Conservation (phyloP, 2,329 filamentous ascomycete genomes). For the Hypoxylon sp. region DNA sequence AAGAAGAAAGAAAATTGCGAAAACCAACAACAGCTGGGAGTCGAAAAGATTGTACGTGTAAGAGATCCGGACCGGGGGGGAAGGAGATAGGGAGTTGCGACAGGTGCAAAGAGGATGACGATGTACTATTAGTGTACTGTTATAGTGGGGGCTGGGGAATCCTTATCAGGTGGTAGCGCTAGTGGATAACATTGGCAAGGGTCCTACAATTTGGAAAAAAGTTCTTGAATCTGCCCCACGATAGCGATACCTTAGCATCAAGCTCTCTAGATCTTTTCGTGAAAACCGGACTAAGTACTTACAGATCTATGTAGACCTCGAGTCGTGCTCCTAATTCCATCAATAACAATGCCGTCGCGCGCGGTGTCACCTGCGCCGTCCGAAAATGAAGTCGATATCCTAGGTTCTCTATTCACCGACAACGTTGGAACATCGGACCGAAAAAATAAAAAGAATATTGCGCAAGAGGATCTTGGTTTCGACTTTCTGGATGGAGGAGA, state of each 20-base stretch:
- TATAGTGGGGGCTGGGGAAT: slow-evolving; percentile 11
- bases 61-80: slow-evolving; percentile 16
- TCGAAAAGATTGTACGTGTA: slow-evolving; percentile 7
- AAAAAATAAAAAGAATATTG: slow-evolving; percentile 55
- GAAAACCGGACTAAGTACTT: not conserved
- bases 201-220: slow-evolving; percentile 38
- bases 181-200: slow-evolving; percentile 31
- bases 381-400: slow-evolving; percentile 93
- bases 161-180: slow-evolving; percentile 33
- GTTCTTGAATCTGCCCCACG: slow-evolving; percentile 41
- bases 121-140: slow-evolving; percentile 11
- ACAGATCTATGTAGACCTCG: slow-evolving; percentile 11
- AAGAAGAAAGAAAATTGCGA: slow-evolving; percentile 1
- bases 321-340: not conserved
- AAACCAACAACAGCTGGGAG: slow-evolving; percentile 4
- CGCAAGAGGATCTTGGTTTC: slow-evolving; percentile 63
- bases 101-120: slow-evolving; percentile 14
- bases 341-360: slow-evolving; percentile 75
- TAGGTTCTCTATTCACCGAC: slow-evolving; percentile 79
- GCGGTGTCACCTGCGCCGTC: slow-evolving; percentile 85
- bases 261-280: not conserved
- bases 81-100: slow-evolving; percentile 32
- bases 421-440: slow-evolving; percentile 66
- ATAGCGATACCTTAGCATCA: slow-evolving; percentile 26
- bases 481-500: slow-evolving; percentile 72